Percentiles rank a stretch among this genome's conserved stretches.
These are phyloP conservation scores for Picochlorum sp. DNA, from an alignment of 139 green algal species.

Conservation along the genomic window DNA sequence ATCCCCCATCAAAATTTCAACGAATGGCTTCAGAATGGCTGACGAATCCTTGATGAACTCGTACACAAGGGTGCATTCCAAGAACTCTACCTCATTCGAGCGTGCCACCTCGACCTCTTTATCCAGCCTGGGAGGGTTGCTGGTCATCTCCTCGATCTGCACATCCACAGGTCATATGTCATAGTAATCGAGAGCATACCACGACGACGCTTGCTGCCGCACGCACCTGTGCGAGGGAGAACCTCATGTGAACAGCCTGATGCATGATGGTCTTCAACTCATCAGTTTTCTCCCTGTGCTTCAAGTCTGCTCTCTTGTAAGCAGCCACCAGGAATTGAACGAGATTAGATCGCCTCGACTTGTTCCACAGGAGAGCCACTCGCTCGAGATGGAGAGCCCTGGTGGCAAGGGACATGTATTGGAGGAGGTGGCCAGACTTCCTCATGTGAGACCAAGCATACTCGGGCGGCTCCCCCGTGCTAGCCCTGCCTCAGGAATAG, in stretches of 20 bases:
- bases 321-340: not conserved
- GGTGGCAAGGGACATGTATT: not conserved
- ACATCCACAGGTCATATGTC: not conserved
- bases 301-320: not conserved
- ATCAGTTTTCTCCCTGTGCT: not conserved
- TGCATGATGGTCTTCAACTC: not conserved
- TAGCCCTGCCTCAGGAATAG: not conserved
- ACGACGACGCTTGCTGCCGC: not conserved
- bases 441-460: not conserved
- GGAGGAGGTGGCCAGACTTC: not conserved
- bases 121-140: not conserved
- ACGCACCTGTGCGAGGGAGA: not conserved
- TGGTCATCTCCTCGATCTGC: not conserved
- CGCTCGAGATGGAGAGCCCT: not conserved
- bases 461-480: not conserved
- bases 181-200: not conserved
- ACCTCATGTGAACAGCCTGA: not conserved
- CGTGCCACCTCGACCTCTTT: not conserved
- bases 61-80: not conserved
- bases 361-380: not conserved
- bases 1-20: not conserved
- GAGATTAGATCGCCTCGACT: not conserved
- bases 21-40: not conserved
- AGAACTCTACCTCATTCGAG: not conserved
- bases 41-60: not conserved